phyloP scores from a whole-genome alignment of 257 asterid species.

The Plantago elongata region DNA sequence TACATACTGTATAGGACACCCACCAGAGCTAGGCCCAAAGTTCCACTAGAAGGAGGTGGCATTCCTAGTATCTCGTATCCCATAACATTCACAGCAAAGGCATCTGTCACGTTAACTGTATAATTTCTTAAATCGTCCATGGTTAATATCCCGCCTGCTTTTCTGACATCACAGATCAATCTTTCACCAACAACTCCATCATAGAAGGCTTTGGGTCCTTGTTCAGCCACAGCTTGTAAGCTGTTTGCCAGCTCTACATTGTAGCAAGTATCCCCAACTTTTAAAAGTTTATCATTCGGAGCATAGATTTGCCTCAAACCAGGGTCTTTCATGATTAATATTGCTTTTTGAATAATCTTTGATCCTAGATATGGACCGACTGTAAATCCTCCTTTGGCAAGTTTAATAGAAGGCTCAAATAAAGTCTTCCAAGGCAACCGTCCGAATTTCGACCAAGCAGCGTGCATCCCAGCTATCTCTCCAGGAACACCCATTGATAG shows the following conservation, averaged over 20 bases:
- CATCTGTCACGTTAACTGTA: conserved; percentile 43
- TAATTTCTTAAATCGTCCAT: conserved; percentile 80
- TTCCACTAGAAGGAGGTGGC: conserved; percentile 97
- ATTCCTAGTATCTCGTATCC: conserved; percentile 78
- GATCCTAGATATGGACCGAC: conserved; percentile 54
- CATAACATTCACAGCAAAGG: conserved; percentile 51
- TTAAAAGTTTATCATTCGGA: conserved; percentile 59
- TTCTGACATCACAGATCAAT: conserved; percentile 55
- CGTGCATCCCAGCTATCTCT: conserved; percentile 84
- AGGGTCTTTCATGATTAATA: conserved; percentile 45
- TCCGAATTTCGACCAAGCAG: conserved; percentile 70
- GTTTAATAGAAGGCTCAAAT: conserved; percentile 62
- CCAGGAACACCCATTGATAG: conserved; percentile 87
- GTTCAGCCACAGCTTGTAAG: conserved; percentile 60
- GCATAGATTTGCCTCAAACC: conserved; percentile 63
- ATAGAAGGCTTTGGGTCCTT: conserved; percentile 70
- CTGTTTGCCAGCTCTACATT: conserved; percentile 70
- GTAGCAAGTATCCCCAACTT: conserved; percentile 67
- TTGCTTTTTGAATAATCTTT: conserved; percentile 22
- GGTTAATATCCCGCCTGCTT: conserved; percentile 75
- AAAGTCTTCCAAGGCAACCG: conserved; percentile 69
- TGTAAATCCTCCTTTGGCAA: conserved; percentile 77
- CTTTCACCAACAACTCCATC: conserved; percentile 69
- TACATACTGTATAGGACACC: no score
- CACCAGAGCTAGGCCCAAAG: conserved; percentile 77